phyloP scores from a whole-genome alignment of 202 grass and related monocot species.

The Panicum hallii region DNA sequence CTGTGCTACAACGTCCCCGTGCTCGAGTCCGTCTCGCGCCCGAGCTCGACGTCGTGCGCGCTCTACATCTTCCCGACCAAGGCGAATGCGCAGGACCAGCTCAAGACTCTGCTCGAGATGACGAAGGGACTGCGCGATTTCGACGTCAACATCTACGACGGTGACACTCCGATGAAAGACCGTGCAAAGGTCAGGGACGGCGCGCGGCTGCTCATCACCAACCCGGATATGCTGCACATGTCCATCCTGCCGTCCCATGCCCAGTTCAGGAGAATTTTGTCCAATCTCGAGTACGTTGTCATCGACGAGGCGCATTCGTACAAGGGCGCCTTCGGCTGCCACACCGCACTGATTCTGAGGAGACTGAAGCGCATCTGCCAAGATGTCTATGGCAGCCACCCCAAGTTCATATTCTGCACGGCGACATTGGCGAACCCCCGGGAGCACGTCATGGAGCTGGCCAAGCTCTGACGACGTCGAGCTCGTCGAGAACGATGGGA shows the following conservation, averaged over 20 bases:
- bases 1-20: conserved; percentile 88
- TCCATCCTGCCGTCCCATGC: conserved; percentile 68
- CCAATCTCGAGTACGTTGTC: conserved; percentile 69
- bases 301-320: conserved; percentile 81
- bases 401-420: conserved; percentile 73
- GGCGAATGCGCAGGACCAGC: conserved; percentile 72
- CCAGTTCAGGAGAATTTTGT: conserved; percentile 64
- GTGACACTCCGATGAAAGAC: conserved; percentile 64
- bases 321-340: conserved; percentile 83
- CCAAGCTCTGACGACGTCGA: conserved; percentile 54
- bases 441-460: conserved; percentile 72
- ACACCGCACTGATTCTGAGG: conserved; percentile 61
- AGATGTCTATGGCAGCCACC: conserved; percentile 59
- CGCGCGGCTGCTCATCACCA: conserved; percentile 69
- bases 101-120: conserved; percentile 60
- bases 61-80: conserved; percentile 87
- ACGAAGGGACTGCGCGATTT: background rate
- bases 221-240: conserved; percentile 78
- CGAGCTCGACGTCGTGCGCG: conserved; percentile 39
- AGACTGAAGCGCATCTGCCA: conserved; percentile 56
- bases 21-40: conserved; percentile 60
- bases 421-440: conserved; percentile 66
- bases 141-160: conserved; percentile 64
- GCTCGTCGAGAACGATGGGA: conserved; percentile 58
- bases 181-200: conserved; percentile 56